phyloP scores from a whole-genome alignment of 129 eudicot species.

The Artemisia tridentata region DNA sequence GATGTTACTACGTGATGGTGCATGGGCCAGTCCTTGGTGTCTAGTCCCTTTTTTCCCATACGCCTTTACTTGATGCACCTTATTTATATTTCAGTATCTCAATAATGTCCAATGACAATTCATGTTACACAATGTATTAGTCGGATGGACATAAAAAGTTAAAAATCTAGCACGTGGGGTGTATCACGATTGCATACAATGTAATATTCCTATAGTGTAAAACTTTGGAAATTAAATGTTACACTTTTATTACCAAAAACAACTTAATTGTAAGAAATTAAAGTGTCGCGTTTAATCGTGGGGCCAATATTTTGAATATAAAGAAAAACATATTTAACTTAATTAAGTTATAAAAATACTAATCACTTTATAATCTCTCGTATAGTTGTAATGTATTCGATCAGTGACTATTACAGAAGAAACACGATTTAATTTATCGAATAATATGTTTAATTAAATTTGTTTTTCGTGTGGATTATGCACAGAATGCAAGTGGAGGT shows the following conservation, averaged over 20 bases:
- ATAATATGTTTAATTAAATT: not conserved
- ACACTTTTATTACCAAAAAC: not conserved
- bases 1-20: constrained; percentile 23
- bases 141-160: not conserved
- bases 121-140: not conserved
- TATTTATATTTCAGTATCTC: constrained; percentile 4
- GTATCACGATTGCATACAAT: too few species aligned
- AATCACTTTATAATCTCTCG: not conserved
- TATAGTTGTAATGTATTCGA: too few species aligned
- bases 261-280: not conserved
- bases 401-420: not conserved
- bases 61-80: constrained; percentile 11
- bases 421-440: not conserved
- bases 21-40: constrained; percentile 30
- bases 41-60: constrained; percentile 18
- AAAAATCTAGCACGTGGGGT: constrained; percentile 17
- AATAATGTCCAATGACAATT: constrained; percentile 21
- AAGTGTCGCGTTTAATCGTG: not conserved
- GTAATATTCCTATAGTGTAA: not conserved
- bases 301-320: not conserved
- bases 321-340: too few species aligned
- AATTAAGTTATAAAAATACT: too few species aligned
- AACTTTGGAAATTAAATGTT: not conserved
- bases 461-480: constrained; percentile 2
- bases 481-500: constrained; percentile 97